Percentiles rank a stretch among this genome's conserved stretches.
These are phyloP conservation scores for Manihot esculenta DNA, from an alignment of 441 rosid genomes.

Conservation along the genomic window DNA sequence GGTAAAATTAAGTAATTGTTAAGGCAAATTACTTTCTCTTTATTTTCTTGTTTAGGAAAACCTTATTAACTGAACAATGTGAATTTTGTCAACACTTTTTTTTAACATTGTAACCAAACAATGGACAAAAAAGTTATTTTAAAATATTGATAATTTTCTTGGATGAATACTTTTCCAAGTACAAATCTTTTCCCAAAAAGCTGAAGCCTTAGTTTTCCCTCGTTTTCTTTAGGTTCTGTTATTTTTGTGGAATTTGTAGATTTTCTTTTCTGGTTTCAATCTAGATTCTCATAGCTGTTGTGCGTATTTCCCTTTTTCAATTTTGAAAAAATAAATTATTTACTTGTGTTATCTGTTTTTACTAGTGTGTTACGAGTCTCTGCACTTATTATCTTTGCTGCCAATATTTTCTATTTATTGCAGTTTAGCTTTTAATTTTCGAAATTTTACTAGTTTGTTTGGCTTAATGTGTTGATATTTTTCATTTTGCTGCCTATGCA, in stretches of 20 bases:
- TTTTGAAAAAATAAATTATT: background rate
- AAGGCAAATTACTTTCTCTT: no score
- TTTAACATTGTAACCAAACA: no score
- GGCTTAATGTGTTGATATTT: background rate
- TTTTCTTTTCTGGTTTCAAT: background rate
- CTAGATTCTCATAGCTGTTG: background rate
- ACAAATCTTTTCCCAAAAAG: no score
- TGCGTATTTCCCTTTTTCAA: background rate
- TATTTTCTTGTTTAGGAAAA: no score
- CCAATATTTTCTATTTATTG: background rate
- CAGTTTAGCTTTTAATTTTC: background rate
- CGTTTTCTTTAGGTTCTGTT: background rate
- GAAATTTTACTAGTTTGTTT: background rate
- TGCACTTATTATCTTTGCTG: background rate
- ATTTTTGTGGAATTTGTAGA: background rate
- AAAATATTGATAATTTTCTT: no score
- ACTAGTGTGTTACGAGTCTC: background rate
- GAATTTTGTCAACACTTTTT: no score
- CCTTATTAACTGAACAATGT: no score
- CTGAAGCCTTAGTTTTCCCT: no score
- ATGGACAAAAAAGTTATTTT: no score
- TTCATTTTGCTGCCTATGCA: background rate
- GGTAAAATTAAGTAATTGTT: no score
- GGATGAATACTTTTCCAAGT: no score
- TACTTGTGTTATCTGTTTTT: no score